Evolutionary conservation across 345 rosid genomes (phyloP).

Genomic region (Gossypium thurberi): DNA sequence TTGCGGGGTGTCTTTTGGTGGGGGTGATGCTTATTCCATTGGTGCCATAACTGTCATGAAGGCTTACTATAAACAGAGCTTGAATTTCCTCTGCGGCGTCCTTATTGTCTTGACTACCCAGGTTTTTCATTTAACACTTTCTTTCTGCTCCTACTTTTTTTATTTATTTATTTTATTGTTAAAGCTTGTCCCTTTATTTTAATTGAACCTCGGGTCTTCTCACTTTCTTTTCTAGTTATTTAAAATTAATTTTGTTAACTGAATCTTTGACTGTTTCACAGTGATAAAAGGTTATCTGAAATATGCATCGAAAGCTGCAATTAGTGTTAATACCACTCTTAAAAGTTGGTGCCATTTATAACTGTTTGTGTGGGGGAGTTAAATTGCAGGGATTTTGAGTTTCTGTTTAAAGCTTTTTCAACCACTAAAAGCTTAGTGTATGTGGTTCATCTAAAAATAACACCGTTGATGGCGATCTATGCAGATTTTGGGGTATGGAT

Average conservation of each 20-base stretch:
- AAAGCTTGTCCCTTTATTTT: too few relatives aligned
- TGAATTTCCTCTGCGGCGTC: constrained; percentile 65
- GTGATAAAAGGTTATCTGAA: neutral
- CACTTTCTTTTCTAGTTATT: neutral
- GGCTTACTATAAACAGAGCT: constrained; percentile 80
- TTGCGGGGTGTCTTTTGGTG: constrained; percentile 84
- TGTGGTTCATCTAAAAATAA: neutral
- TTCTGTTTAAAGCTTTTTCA: neutral
- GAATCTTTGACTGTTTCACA: constrained; percentile 4
- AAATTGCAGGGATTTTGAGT: neutral
- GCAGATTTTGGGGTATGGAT: constrained; percentile 91
- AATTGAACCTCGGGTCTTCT: neutral
- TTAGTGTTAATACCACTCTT: neutral
- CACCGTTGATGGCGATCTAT: neutral
- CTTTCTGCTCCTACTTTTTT: neutral
- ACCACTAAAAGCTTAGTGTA: neutral
- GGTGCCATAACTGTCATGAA: constrained; percentile 99
- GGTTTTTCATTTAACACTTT: constrained; percentile 24
- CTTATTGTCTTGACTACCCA: constrained; percentile 86
- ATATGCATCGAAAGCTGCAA: neutral
- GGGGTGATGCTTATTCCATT: constrained; percentile 96
- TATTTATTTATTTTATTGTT: neutral
- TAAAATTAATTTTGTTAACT: neutral
- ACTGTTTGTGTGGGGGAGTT: neutral
- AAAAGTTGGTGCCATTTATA: neutral